Conservation (phyloP, 331 rosid genomes). For the Malus hybrid region DNA sequence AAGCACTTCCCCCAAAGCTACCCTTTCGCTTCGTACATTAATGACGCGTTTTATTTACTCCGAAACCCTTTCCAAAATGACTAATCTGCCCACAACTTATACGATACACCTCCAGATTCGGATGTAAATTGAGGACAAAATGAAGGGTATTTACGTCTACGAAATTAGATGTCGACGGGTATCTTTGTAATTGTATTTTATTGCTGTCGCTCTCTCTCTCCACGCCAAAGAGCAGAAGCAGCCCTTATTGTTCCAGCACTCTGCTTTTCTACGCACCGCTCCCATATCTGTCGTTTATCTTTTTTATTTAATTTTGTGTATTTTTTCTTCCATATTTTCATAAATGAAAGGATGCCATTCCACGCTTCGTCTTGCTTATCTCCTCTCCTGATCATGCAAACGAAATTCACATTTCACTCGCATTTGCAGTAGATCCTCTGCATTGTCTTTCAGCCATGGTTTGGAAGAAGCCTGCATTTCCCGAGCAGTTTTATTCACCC, state of each 20-base stretch:
- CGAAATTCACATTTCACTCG: background rate
- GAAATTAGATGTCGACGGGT: background rate
- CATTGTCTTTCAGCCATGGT: slow-evolving; percentile 37
- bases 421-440: background rate
- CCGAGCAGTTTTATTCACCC: slow-evolving; percentile 40
- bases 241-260: background rate
- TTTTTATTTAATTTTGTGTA: background rate
- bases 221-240: background rate
- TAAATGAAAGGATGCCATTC: background rate
- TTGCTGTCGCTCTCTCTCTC: background rate
- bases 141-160: background rate
- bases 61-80: background rate
- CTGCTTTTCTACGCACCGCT: background rate
- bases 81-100: background rate
- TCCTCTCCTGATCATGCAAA: background rate
- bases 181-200: background rate
- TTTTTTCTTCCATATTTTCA: background rate
- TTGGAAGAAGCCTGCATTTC: slow-evolving; percentile 32
- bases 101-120: background rate
- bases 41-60: background rate
- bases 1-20: background rate
- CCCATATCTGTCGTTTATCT: background rate
- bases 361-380: background rate
- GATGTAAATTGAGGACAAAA: background rate
- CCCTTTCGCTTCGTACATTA: background rate